Base-by-base conservation (phyloP, 208 protist species). In the Leishmania turanica region DNA sequence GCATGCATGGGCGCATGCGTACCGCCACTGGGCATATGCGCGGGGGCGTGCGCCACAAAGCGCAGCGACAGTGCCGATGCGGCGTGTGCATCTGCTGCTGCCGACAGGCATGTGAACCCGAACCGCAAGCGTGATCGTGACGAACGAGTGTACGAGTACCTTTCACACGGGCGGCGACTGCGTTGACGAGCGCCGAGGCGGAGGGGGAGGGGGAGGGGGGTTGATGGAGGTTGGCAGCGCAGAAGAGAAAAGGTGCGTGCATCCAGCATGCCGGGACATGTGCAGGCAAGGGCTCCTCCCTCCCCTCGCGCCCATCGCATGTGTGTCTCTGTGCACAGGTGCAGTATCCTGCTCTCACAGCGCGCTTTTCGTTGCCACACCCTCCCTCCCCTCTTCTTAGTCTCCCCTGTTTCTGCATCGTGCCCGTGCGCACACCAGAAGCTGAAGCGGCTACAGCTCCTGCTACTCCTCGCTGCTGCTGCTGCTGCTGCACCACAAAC, bases 101-200 rank as follows among this genome's bases (percentile, higher is more conserved):
- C 56, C 56, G 6, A 24, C 21, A 21, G 34, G 37, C 21, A 34
- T 7, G 31, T 56, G 49, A 37, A 19, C 37, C 40, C 24, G 24
- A 40, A 60, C 53, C 74, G 66, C 37, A 85, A 85, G 68, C 82
- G 80, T n/a, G 73, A 85, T 58, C 87, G 87, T 6, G 73, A 83
- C 8, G 80, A 88, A 69, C 76, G 58, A n/a, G 87, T 86, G 19
- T 88, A 77, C 53, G 87, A 86, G 74, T 87, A 74, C 75, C 27
- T 75, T 0, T 70, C 84, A 1, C 81, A 73, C 64, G 80, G 80
- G 47, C 65, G 79, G 58, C 74, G 80, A 9, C 60, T 84, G 9
- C 56, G 76, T 21, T 89, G 78, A 86, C 34, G 6, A 37, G 31
- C 21, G 19, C 4, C 66, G 7, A 53, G 56, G 11, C 7, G 19